phyloP scores from a whole-genome alignment of 169 alveolate genomes.

The Amoebophrya sp. region DNA sequence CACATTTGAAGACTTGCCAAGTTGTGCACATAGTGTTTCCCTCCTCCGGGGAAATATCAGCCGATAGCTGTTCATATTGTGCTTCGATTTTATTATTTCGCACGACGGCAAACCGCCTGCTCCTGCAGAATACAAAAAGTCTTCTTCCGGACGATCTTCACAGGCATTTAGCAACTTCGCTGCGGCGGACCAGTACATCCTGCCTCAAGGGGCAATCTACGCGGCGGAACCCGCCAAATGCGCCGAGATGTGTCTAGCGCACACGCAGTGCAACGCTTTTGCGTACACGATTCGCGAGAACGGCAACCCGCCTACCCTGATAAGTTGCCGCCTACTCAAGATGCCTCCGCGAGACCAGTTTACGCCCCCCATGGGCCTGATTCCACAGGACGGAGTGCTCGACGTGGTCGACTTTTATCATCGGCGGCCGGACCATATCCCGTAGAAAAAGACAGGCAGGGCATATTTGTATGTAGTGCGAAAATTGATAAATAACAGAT shows the following conservation, averaged over 20 bases:
- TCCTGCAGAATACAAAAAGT: neutral
- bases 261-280: neutral
- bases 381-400: neutral
- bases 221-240: neutral
- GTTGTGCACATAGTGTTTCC: too few species aligned
- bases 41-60: too few species aligned
- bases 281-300: conserved; percentile 9
- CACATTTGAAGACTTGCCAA: too few species aligned
- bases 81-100: neutral
- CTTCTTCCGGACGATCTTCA: too few species aligned
- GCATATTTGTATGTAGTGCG: too few species aligned
- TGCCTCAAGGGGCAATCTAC: neutral
- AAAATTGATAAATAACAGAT: too few species aligned
- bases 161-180: neutral
- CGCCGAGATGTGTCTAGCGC: neutral
- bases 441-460: too few species aligned
- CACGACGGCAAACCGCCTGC: neutral
- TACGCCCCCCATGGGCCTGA: neutral
- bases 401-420: neutral
- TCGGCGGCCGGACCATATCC: neutral
- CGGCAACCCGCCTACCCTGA: neutral
- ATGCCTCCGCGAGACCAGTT: neutral
- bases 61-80: too few species aligned
- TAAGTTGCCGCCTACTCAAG: neutral
- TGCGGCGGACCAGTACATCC: neutral